Conservation (phyloP, 176 grass and related monocot genomes). For the Eleusine indica region DNA sequence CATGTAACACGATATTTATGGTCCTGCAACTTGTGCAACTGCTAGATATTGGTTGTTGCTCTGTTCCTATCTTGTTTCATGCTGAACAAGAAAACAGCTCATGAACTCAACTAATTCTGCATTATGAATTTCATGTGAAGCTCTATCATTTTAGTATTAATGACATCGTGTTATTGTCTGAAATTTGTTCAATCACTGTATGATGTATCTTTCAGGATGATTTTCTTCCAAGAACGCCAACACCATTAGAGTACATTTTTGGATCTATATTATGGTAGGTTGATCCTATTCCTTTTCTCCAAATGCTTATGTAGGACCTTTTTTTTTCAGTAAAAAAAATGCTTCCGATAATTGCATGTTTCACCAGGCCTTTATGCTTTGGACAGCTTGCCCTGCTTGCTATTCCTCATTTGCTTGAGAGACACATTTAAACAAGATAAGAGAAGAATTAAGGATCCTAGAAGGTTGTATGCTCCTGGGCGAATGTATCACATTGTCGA, state of each 20-base stretch:
- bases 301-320: slow-evolving; percentile 3
- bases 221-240: slow-evolving; percentile 96
- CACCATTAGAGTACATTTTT: slow-evolving; percentile 93
- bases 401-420: slow-evolving; percentile 93
- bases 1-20: background rate
- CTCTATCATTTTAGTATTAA: slow-evolving; percentile 7
- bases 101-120: background rate
- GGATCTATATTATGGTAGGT: slow-evolving; percentile 89
- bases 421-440: slow-evolving; percentile 98
- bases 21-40: slow-evolving; percentile 16
- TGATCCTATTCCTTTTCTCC: slow-evolving; percentile 23
- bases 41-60: slow-evolving; percentile 36
- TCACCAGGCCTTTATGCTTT: slow-evolving; percentile 70
- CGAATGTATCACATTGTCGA: slow-evolving; percentile 98
- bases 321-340: background rate
- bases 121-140: background rate
- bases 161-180: background rate
- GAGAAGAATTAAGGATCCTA: slow-evolving; percentile 74
- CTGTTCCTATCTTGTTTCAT: slow-evolving; percentile 9
- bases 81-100: slow-evolving; percentile 6
- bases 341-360: slow-evolving; percentile 33
- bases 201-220: slow-evolving; percentile 65
- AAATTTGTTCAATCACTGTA: slow-evolving; percentile 6
- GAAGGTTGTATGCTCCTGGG: slow-evolving; percentile 95
- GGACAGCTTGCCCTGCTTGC: slow-evolving; percentile 93